A percentile compares a stretch with the other conserved stretches of the same genome.
These are phyloP conservation scores for Trametes cubensis DNA, from an alignment of 768 basidiomycete genomes.

Conservation along the genomic window DNA sequence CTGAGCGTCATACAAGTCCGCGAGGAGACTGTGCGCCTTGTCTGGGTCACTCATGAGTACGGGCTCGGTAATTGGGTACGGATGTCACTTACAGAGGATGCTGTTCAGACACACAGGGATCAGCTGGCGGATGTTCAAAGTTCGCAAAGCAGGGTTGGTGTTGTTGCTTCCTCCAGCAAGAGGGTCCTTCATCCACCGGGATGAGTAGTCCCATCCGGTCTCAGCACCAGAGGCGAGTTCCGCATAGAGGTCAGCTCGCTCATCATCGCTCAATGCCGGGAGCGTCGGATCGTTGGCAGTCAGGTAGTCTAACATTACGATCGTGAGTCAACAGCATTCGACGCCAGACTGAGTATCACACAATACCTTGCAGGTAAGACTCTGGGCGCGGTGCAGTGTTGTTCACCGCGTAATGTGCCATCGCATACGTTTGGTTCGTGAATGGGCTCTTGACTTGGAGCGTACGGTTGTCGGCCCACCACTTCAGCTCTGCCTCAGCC, in stretches of 20 bases:
- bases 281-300: slow-evolving; percentile 71
- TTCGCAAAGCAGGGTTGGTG: slow-evolving; percentile 60
- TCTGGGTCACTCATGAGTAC: slow-evolving; percentile 42
- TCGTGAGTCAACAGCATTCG: background rate
- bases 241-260: slow-evolving; percentile 71
- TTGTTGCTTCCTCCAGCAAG: slow-evolving; percentile 43
- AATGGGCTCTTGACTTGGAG: slow-evolving; percentile 68
- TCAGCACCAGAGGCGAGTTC: slow-evolving; percentile 91
- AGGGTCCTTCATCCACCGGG: slow-evolving; percentile 47
- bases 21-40: slow-evolving; percentile 61
- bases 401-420: slow-evolving; percentile 76
- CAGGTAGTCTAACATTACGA: slow-evolving; percentile 58
- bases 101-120: slow-evolving; percentile 83
- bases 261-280: slow-evolving; percentile 57
- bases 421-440: slow-evolving; percentile 62
- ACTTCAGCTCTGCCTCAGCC: slow-evolving; percentile 80
- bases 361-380: slow-evolving; percentile 63
- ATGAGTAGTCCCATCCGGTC: slow-evolving; percentile 57
- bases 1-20: slow-evolving; percentile 57
- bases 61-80: slow-evolving; percentile 16
- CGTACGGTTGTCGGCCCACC: slow-evolving; percentile 82
- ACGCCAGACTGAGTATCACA: background rate
- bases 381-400: slow-evolving; percentile 91
- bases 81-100: slow-evolving; percentile 65
- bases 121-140: slow-evolving; percentile 68